Evolutionary conservation across 139 green algal species (phyloP).

Genomic region (Pleodorina starrii): DNA sequence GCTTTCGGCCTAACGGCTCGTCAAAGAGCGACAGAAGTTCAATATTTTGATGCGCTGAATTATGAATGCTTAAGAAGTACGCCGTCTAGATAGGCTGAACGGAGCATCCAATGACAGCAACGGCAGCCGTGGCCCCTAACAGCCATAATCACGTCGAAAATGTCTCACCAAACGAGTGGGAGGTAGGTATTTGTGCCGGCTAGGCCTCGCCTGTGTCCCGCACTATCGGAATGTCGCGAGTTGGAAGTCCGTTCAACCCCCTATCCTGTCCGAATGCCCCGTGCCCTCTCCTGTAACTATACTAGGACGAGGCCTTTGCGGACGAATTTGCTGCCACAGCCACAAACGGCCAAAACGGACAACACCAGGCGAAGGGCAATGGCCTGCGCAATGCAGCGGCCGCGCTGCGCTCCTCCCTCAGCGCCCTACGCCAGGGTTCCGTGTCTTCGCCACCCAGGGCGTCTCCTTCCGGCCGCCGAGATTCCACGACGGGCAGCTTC

Average conservation of each 20-base stretch:
- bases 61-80: too few species aligned
- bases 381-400: neutral
- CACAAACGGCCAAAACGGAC: neutral
- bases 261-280: too few species aligned
- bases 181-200: neutral
- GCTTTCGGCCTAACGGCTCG: too few species aligned
- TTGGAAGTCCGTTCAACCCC: too few species aligned
- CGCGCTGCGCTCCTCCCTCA: neutral
- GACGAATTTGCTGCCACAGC: neutral
- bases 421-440: neutral
- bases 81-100: too few species aligned
- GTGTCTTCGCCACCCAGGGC: neutral
- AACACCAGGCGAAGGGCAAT: neutral
- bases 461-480: neutral
- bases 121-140: neutral
- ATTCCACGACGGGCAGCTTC: neutral
- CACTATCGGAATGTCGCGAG: too few species aligned
- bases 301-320: neutral
- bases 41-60: too few species aligned
- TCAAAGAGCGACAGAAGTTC: too few species aligned
- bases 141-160: neutral
- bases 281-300: too few species aligned
- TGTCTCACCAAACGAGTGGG: neutral
- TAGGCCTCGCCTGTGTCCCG: too few species aligned
- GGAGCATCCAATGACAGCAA: too few species aligned